phyloP scores from a whole-genome alignment of 2,329 filamentous ascomycete genomes.

The Xylaria sp. region DNA sequence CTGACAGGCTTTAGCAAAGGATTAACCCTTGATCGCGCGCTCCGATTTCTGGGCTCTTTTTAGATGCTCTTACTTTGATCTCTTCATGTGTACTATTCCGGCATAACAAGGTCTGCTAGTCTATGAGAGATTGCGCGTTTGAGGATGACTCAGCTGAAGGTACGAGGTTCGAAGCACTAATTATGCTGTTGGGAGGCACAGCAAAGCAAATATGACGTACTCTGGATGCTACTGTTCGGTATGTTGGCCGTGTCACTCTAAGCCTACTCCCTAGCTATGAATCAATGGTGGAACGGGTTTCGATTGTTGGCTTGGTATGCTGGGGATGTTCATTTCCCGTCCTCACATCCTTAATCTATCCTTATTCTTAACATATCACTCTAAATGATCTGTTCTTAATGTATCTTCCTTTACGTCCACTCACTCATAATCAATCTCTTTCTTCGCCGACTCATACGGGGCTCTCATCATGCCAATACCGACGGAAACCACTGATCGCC shows the following conservation, averaged over 20 bases:
- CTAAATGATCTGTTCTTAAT: not conserved
- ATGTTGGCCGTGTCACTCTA: not conserved
- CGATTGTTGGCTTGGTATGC: not conserved
- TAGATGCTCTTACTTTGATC: not conserved
- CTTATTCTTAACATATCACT: not conserved
- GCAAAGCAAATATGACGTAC: slow-evolving; percentile 1
- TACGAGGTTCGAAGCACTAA: not conserved
- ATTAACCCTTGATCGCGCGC: not conserved
- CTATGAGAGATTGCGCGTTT: not conserved
- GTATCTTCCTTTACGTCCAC: too few species aligned
- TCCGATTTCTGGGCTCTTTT: not conserved
- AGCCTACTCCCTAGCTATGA: not conserved
- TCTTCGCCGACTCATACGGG: not conserved
- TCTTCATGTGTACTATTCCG: slow-evolving; percentile 6
- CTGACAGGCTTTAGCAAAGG: not conserved
- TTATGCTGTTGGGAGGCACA: slow-evolving; percentile 12
- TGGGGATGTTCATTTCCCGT: not conserved
- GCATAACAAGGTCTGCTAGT: not conserved
- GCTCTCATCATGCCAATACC: slow-evolving; percentile 4
- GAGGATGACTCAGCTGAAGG: not conserved
- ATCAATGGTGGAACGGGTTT: not conserved
- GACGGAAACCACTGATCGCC: slow-evolving; percentile 5
- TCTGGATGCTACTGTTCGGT: not conserved
- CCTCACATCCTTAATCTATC: not conserved
- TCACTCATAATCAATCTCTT: not conserved